Evolutionary conservation across 2,329 filamentous ascomycete genomes (phyloP), one percentile per base, ranked within the genome.

Genomic region (Fusarium concolor): DNA sequence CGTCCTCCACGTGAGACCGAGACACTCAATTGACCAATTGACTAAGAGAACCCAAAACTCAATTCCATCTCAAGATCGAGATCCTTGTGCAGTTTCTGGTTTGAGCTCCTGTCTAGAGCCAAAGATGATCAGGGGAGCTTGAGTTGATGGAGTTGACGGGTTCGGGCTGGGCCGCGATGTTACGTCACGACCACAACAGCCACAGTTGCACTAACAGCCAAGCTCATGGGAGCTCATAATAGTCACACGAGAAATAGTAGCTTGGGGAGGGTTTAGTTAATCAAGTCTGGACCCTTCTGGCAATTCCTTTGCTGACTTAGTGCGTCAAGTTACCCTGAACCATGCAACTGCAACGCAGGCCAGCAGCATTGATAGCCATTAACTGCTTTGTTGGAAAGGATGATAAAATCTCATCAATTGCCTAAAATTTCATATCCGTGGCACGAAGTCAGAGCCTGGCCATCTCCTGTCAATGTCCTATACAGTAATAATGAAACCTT

Each of bases 181-280:
- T 68, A 68, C 65, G 65, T 68, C 65, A 68, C 37, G 41, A 66
- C 55, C 41, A 43, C 28, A 17, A 35, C 29, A 46, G 41, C 37
- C 62, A 18, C 29, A 44, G 28, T 22, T 38, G 11, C 31, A 33
- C 31, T 33, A 33, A 11, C 29, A 14, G 12, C 31, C 31, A 20
- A 33, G 24, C 22, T 31, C 12, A 11, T 15, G 15, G 26, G 18
- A 51, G 37, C 15, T 58, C 31, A 57, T 26, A 18, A 29, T 24
- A 44, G 18, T 14, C 15, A n/a, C 33, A 31, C n/a, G 12, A 18
- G 24, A 39, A 55, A 10, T 6, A 29, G 10, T 24, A 24, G 12
- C 20, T 43, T 28, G 17, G 24, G 6, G 22, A 33, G 38, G 15
- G 15, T 12, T 38, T 6, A 18, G 4, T 29, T 10, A 14, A 5